phyloP scores from a whole-genome alignment of 2,329 filamentous ascomycete genomes.

The Diaporthe vexans region DNA sequence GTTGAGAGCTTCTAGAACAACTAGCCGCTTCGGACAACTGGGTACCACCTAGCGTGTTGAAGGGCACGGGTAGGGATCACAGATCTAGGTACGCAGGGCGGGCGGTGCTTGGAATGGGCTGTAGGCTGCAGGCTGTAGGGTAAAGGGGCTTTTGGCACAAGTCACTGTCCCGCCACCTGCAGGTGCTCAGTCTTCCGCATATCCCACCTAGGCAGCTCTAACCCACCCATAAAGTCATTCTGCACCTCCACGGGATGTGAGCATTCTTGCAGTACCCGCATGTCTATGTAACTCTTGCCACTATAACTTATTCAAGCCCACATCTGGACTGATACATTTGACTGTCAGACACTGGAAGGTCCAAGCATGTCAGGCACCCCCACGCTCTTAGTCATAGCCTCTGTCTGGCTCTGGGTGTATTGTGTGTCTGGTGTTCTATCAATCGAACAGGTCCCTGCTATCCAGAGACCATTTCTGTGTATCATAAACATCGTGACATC shows the following conservation, averaged over 20 bases:
- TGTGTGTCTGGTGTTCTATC: constrained; percentile 35
- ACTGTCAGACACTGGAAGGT: background rate
- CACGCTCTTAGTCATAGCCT: background rate
- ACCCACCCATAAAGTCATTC: background rate
- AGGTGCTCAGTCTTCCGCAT: background rate
- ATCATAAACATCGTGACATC: constrained; percentile 40
- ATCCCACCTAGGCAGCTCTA: constrained; percentile 23
- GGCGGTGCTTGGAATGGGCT: constrained; percentile 4
- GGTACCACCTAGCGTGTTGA: background rate
- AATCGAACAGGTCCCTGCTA: constrained; percentile 9
- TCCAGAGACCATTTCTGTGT: constrained; percentile 23
- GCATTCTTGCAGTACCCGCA: background rate
- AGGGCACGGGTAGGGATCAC: constrained; percentile 15
- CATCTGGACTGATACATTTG: background rate
- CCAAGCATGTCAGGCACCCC: background rate
- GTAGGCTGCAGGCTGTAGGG: background rate
- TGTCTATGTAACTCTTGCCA: background rate
- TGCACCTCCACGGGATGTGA: background rate
- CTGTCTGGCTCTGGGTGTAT: background rate
- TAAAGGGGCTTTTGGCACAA: constrained; percentile 24
- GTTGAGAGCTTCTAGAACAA: constrained; percentile 28
- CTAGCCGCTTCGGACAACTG: background rate
- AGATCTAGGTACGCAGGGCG: background rate
- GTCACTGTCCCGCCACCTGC: background rate
- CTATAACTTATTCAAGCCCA: background rate